Base-by-base conservation (phyloP, 495 filamentous ascomycete genomes). In the Xylaria palmicola region DNA sequence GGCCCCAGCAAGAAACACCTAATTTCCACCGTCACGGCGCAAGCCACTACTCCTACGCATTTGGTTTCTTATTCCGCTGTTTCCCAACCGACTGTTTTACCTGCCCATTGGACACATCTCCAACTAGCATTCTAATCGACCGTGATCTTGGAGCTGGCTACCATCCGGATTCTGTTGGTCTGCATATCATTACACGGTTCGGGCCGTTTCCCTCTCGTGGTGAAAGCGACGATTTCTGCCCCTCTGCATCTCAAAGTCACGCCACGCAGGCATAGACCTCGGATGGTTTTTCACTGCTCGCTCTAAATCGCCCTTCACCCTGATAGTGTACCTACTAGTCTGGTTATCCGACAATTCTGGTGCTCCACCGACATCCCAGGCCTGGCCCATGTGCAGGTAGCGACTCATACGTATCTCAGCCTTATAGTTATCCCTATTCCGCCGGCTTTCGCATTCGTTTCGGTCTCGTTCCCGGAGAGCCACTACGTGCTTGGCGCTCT, bases 381-480 rank as follows among this genome's bases (percentile, higher is more conserved):
- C 45, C 45, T 43, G 43, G 56, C 43, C 56, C n/a, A n/a, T n/a
- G n/a, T n/a, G n/a, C n/a, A n/a, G n/a, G n/a, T 59, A 59, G 56
- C 34, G 47, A 20, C 47, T 49, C 36, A 19, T 43, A 48, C 32
- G 22, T 43, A 48, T 41, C 52, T 43, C 22, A 48, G 48, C 20
- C 34, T 51, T 26, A n/a, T n/a, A n/a, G 22, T 57, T 47, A 22
- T n/a, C 34, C 20, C 7, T 49, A 39, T 20, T n/a, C 47, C 36
- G 17, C 24, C 26, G 19, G 12, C 55, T 34, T 57, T 45, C 30
- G 29, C 27, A 41, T 36, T 57, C 55, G 19, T 57, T 48, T 26
- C 30, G 40, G 26, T 57, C 40, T 57, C 36, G 26, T 34, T 49
- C 47, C 32, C 24, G 27, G 44, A 41, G 32, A 7, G 47, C 48